Percentiles rank a stretch among this genome's conserved stretches.
Conservation (phyloP, 306 rosid genomes). For the Styphnolobium japonicum region DNA sequence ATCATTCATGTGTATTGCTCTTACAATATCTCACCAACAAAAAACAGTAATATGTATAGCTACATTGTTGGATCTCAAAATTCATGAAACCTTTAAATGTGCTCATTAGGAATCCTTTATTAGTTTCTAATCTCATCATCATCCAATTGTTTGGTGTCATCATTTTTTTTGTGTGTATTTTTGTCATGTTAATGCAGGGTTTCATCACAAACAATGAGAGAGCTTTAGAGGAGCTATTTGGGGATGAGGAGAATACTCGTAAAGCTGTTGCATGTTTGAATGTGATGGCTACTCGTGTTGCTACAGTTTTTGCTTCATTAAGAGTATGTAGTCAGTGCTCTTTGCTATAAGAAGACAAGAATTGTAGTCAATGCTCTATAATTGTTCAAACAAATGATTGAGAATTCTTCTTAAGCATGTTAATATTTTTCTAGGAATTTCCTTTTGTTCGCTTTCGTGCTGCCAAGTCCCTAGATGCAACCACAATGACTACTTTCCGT, state of each 20-base stretch:
- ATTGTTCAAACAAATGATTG: constrained; percentile 8
- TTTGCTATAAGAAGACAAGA: not conserved
- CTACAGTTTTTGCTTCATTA: constrained; percentile 96
- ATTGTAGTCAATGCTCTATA: constrained; percentile 4
- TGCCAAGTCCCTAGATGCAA: constrained; percentile 92
- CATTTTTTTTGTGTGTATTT: constrained; percentile 1
- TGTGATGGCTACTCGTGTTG: constrained; percentile 79
- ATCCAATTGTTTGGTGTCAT: constrained; percentile 14
- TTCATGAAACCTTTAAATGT: constrained; percentile 8
- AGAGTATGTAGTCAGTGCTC: constrained; percentile 49
- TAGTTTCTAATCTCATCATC: constrained; percentile 18
- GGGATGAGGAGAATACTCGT: constrained; percentile 72
- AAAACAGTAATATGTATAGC: not conserved
- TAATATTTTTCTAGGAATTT: constrained; percentile 59
- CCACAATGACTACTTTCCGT: constrained; percentile 84
- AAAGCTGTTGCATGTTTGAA: constrained; percentile 65
- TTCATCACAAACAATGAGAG: constrained; percentile 83
- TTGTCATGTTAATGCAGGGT: constrained; percentile 52
- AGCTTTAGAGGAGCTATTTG: constrained; percentile 87
- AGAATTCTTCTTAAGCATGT: constrained; percentile 26
- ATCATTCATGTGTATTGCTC: not conserved
- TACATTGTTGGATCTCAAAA: not conserved
- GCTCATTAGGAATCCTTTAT: constrained; percentile 9
- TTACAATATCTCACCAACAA: not conserved
- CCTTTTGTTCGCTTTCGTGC: constrained; percentile 86